Base-by-base conservation (phyloP, 495 filamentous ascomycete genomes). In the Hypoxylon lenormandii region DNA sequence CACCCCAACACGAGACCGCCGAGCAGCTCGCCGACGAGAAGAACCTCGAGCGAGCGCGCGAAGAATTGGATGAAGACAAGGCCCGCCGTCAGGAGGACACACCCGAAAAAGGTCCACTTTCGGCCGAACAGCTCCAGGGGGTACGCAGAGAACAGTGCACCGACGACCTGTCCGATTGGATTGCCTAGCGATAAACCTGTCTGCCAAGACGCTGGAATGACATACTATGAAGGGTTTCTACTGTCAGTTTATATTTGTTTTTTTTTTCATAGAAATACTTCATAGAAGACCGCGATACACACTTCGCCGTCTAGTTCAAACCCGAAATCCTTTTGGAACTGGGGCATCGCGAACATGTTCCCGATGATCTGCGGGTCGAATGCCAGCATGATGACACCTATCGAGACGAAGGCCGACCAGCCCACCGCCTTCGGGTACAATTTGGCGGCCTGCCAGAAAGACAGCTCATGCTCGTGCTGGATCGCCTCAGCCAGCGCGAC, bases 61-160 rank as follows among this genome's bases (percentile, higher is more conserved):
- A 87, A 88, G 78, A 87, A 86, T 57, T 85, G 84, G 37, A 87
- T 83, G 65, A 86, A 87, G 61, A 88, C 78, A 12, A 86, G 79
- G 16, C 75, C 75, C 2, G 77, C 79, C 19, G 82, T 85, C 16
- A 81, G 45, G 7, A 73, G 47, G 22, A 83, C 74, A 33, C 79
- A 82, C 4, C 37, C 64, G 36, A 81, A 77, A 33, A 84, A 82
- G 0, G 82, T 81, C 76, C 65, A 75, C 46, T 80, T 81, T 15
- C 82, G 68, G 55, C 84, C 78, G 72, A 78, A 80, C 64, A 80
- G 56, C 70, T 85, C 76, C 73, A 80, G 66, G 12, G 81, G 75
- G 72, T 85, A 77, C 40, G 80, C 82, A 16, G 80, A 81, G 45
- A 80, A 73, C 33, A 84, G 66, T 6, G 81, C 77, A 36, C 81